Percentiles rank a stretch among this genome's conserved stretches.
Evolutionary conservation across 208 protist genomes (phyloP).

Genomic region (Plasmodiophora brassicae): DNA sequence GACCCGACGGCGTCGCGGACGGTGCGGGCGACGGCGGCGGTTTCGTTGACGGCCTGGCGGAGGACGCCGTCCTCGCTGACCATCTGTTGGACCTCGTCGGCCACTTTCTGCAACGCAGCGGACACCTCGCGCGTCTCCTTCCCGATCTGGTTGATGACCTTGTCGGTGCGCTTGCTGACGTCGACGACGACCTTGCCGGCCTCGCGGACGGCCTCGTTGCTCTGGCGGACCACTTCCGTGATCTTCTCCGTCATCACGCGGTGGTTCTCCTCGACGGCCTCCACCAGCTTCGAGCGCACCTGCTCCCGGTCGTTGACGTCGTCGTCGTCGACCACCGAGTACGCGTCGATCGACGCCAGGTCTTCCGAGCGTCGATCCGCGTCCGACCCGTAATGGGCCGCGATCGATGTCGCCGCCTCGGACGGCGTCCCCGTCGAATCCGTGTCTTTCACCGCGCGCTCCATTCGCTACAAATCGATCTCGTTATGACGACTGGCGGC

Average conservation of each 20-base stretch:
- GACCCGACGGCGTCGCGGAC: background rate
- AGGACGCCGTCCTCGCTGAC: constrained; percentile 12
- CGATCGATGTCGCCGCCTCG: no score
- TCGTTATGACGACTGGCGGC: no score
- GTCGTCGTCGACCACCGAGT: no score
- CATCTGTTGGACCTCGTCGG: background rate
- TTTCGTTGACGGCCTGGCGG: background rate
- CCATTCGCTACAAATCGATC: no score
- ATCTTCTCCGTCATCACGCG: background rate
- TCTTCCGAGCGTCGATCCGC: no score
- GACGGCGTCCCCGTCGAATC: no score
- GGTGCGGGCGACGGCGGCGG: background rate
- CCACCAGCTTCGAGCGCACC: background rate
- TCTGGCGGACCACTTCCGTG: background rate
- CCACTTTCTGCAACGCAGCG: background rate
- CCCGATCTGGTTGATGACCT: background rate
- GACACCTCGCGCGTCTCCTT: background rate
- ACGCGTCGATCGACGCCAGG: no score
- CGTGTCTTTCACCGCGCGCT: no score
- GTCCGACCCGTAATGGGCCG: no score
- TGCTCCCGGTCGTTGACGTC: no score
- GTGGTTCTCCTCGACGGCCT: background rate
- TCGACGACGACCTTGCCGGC: background rate
- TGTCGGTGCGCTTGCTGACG: background rate
- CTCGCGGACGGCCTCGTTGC: background rate